Percentiles rank a stretch among this genome's conserved stretches.
These are phyloP conservation scores for Castanea crenata DNA, from an alignment of 306 rosid species.

Conservation along the genomic window DNA sequence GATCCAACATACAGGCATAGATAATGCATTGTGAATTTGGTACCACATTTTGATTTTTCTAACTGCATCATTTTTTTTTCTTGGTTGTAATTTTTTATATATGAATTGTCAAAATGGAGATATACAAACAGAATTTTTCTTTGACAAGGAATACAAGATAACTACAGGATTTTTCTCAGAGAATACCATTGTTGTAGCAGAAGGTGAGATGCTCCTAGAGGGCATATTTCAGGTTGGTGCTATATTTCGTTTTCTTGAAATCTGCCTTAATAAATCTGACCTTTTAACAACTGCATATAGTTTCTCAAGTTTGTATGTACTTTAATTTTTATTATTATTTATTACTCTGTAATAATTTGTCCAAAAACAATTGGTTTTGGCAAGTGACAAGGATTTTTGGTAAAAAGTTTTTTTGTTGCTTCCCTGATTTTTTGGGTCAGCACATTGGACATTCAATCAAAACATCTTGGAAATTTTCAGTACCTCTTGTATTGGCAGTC, in stretches of 20 bases:
- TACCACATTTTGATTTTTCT: constrained; percentile 9
- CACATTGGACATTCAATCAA: background rate
- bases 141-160: constrained; percentile 85
- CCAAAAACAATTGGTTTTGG: background rate
- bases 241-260: constrained; percentile 1
- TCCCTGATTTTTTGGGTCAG: background rate
- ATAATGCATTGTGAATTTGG: constrained; percentile 16
- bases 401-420: background rate
- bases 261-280: background rate
- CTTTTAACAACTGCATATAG: background rate
- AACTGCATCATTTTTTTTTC: constrained; percentile 6
- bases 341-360: background rate
- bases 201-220: constrained; percentile 86
- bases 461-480: background rate
- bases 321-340: background rate
- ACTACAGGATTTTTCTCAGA: constrained; percentile 90
- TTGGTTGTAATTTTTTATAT: background rate
- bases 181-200: constrained; percentile 93
- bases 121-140: constrained; percentile 34
- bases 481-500: background rate
- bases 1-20: constrained; percentile 3
- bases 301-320: constrained; percentile 9
- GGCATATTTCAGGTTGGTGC: constrained; percentile 77
- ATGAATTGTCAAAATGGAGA: constrained; percentile 4
- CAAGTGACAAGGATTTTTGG: background rate